Conservation (phyloP, 768 basidiomycete genomes). For the Boletus rubroflammeus region DNA sequence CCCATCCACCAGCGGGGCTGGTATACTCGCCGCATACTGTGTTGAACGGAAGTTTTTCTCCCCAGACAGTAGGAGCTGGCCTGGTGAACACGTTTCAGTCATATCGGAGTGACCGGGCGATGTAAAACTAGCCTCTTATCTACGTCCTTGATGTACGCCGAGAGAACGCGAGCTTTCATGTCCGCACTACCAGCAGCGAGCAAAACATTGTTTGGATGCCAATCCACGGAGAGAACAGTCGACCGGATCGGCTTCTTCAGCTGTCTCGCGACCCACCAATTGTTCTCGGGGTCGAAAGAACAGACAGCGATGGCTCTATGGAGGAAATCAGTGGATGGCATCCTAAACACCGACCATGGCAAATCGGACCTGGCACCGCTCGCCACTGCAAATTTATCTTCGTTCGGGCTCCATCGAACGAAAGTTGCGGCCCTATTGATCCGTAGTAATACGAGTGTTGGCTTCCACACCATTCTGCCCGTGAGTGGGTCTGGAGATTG, state of each 20-base stretch:
- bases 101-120: background rate
- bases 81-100: conserved; percentile 38
- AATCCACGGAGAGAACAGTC: conserved; percentile 91
- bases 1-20: conserved; percentile 93
- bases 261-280: conserved; percentile 98
- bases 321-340: background rate
- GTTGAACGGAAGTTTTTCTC: conserved; percentile 97
- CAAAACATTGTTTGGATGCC: conserved; percentile 99
- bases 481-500: conserved; percentile 70
- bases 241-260: conserved; percentile 97
- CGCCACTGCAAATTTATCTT: conserved; percentile 98
- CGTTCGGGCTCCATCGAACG: conserved; percentile 95
- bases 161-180: conserved; percentile 96
- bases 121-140: conserved; percentile 71
- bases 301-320: conserved; percentile 89
- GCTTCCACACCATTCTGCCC: conserved; percentile 81
- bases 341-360: background rate
- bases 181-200: conserved; percentile 97
- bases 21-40: conserved; percentile 93
- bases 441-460: conserved; percentile 90
- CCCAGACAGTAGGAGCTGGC: conserved; percentile 89
- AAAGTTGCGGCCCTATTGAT: conserved; percentile 95
- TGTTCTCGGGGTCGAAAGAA: conserved; percentile 94
- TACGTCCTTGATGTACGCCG: conserved; percentile 97
- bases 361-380: conserved; percentile 79